These are phyloP conservation scores for Gaeumannomyces sp. DNA, from an alignment of 2,329 filamentous ascomycete species.

Conservation along the genomic window DNA sequence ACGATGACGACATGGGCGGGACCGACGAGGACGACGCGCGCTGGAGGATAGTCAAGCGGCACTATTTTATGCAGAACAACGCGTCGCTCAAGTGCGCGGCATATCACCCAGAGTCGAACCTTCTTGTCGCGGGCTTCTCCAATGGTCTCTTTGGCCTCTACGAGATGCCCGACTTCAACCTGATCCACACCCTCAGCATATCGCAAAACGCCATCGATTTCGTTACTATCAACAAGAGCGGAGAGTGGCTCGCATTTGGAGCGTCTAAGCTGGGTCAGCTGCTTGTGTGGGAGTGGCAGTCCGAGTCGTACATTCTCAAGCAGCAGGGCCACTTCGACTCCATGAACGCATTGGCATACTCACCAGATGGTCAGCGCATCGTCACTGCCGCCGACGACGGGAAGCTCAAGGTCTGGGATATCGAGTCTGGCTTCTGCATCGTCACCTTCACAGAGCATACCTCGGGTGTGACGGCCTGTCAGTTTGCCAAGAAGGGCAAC, in stretches of 20 bases:
- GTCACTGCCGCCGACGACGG: slow-evolving; percentile 94
- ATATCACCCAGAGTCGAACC: slow-evolving; percentile 77
- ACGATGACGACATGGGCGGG: slow-evolving; percentile 53
- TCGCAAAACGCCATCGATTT: slow-evolving; percentile 96
- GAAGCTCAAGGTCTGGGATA: slow-evolving; percentile 98
- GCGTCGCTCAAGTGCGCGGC: slow-evolving; percentile 84
- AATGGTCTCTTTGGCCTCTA: slow-evolving; percentile 92
- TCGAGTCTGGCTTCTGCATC: slow-evolving; percentile 92
- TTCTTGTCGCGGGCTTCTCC: slow-evolving; percentile 96
- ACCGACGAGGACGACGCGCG: slow-evolving; percentile 60
- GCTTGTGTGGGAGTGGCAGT: slow-evolving; percentile 99
- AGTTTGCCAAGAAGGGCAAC: slow-evolving; percentile 92
- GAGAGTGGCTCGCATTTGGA: slow-evolving; percentile 96
- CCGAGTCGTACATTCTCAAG: slow-evolving; percentile 96
- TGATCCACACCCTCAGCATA: slow-evolving; percentile 88
- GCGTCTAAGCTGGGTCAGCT: slow-evolving; percentile 92
- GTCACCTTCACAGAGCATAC: slow-evolving; percentile 98
- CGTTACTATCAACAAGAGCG: slow-evolving; percentile 87
- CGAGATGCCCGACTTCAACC: slow-evolving; percentile 91
- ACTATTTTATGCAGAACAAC: slow-evolving; percentile 91
- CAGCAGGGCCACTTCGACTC: slow-evolving; percentile 96
- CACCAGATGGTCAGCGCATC: slow-evolving; percentile 86
- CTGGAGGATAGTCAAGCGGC: slow-evolving; percentile 85
- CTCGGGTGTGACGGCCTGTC: slow-evolving; percentile 86
- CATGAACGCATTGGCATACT: slow-evolving; percentile 89